phyloP scores from a whole-genome alignment of 371 early-diverging fungal species.

The Mortierella sp. region DNA sequence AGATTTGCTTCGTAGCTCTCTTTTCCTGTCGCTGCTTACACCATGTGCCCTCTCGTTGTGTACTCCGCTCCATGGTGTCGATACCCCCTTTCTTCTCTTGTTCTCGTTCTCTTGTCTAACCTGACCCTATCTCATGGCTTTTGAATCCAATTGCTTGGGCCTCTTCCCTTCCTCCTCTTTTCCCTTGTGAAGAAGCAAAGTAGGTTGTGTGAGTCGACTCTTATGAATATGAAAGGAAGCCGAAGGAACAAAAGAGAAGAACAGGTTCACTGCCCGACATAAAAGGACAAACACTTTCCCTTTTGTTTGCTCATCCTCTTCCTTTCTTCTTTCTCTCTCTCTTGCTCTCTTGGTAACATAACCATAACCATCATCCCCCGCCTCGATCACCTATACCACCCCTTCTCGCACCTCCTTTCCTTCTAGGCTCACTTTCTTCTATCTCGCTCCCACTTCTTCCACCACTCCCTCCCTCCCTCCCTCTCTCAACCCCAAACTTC shows the following conservation, averaged over 20 bases:
- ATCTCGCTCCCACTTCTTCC: background rate
- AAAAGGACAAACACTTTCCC: background rate
- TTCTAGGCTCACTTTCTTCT: background rate
- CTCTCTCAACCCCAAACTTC: background rate
- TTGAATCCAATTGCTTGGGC: background rate
- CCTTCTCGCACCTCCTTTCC: no score
- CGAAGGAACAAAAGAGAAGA: constrained; percentile 1
- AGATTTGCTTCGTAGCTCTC: no score
- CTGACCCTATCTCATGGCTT: background rate
- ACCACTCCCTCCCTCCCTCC: background rate
- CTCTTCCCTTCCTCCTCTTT: background rate
- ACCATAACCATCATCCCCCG: background rate
- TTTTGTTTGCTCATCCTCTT: background rate
- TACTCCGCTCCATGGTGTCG: background rate
- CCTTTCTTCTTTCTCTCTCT: background rate
- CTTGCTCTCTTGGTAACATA: constrained; percentile 3
- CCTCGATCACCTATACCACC: background rate
- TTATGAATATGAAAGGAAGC: background rate
- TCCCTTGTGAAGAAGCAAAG: background rate
- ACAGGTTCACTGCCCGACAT: constrained; percentile 1
- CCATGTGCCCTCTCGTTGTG: background rate
- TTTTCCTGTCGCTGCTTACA: background rate
- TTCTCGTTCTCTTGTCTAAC: background rate
- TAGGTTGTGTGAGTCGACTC: no score
- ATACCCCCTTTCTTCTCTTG: background rate